Base-by-base conservation (phyloP, 106 monocot genomes). In the Allium cepa region DNA sequence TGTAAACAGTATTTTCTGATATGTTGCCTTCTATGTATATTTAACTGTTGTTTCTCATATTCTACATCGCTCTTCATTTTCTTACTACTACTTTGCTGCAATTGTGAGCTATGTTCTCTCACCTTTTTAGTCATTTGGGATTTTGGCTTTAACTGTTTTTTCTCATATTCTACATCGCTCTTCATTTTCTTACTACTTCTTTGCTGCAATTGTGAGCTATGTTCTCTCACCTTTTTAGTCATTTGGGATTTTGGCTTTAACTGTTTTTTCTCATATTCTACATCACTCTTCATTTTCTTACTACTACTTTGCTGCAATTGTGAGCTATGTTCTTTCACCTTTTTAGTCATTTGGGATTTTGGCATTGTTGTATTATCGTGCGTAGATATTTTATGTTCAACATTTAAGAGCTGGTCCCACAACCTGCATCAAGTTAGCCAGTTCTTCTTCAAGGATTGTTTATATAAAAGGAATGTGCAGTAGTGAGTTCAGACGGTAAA, bases 391-490 rank as follows among this genome's bases (percentile, higher is more conserved):
- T 66, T 73, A 14, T 73, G 73, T 68, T 83, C 75, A 60, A 71
- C 62, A 76, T 88, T 76, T 8, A 83, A 83, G 49, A 88, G 71
- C 78, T 88, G 83, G 65, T 83, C 87, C 87, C 87, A 88, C 36
- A 88, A 72, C 87, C 87, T 88, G 76, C 56, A 83, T 62, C 12
- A 51, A 61, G 10, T 49, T 59, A 10, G 9, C 52, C 22, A 47
- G 1, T 5, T 5, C 9, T 10, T 28, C 9, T 11, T 28, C 26
- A 26, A 28, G 27, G 28, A 27, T 28, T 11, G 9, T 3, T 27
- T 10, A 26, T 28, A 11, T 5, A 6, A 28, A 28, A 26, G 11
- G 14, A 28, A 27, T 12, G 18, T n/a, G 26, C 26, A 26, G 26
- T n/a, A 8, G 0, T 59, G 8, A 2, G 16, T 18, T 59, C 22